These are phyloP conservation scores for Trichosporon sp. DNA, from an alignment of 1,284 basidiomycete species.

Conservation along the genomic window DNA sequence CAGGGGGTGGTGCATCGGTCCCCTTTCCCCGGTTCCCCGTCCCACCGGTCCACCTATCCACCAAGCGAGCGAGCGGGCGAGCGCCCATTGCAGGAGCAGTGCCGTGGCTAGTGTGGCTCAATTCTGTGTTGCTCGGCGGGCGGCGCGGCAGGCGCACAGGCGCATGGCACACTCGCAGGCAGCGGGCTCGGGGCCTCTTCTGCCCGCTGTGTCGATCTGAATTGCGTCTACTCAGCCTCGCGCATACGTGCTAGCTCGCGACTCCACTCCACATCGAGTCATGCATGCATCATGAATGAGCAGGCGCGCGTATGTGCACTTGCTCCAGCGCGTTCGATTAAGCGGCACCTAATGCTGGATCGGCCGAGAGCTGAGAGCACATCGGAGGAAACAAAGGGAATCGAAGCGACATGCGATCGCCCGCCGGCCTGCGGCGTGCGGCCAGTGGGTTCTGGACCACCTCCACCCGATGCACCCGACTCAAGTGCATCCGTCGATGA, in stretches of 20 bases:
- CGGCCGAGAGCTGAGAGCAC: not conserved
- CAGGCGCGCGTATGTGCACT: not conserved
- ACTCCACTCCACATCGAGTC: not conserved
- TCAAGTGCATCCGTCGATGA: not conserved
- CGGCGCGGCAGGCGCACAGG: too few relatives aligned
- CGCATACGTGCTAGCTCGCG: not conserved
- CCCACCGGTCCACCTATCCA: too few relatives aligned
- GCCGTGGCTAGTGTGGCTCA: not conserved
- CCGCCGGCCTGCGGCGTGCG: too few relatives aligned
- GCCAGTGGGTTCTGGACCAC: not conserved
- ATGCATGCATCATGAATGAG: not conserved
- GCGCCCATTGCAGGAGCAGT: not conserved
- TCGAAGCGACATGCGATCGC: not conserved
- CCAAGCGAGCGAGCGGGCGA: too few relatives aligned
- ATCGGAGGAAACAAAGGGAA: not conserved
- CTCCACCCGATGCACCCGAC: not conserved
- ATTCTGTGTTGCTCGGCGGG: not conserved
- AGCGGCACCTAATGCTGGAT: not conserved
- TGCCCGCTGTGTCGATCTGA: not conserved
- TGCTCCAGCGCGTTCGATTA: not conserved
- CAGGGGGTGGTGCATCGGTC: too few relatives aligned
- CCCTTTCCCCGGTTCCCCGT: too few relatives aligned
- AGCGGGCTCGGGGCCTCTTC: not conserved
- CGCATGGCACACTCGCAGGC: too few relatives aligned
- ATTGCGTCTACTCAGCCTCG: not conserved